Evolutionary conservation across 2,329 filamentous ascomycete species (phyloP).

Genomic region (Colletotrichum navitas): DNA sequence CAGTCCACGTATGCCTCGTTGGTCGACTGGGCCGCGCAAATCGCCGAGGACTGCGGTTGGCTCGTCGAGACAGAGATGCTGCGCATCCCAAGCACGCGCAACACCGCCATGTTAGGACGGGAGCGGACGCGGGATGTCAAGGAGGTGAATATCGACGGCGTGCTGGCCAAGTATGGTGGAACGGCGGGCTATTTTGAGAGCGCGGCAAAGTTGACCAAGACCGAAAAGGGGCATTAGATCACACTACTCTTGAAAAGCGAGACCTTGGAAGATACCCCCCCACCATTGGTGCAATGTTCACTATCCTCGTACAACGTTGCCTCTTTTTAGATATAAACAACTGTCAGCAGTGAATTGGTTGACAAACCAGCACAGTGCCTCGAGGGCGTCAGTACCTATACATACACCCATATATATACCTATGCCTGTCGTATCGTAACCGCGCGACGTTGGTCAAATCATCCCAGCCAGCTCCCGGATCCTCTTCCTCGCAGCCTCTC

Average conservation of each 20-base stretch:
- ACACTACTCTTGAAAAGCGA: background rate
- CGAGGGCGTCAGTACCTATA: background rate
- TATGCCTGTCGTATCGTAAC: background rate
- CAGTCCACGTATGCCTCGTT: constrained; percentile 86
- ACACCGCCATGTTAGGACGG: constrained; percentile 83
- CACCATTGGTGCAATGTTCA: background rate
- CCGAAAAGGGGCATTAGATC: constrained; percentile 54
- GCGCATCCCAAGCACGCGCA: constrained; percentile 92
- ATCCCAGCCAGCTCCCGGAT: constrained; percentile 49
- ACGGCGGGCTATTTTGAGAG: constrained; percentile 69
- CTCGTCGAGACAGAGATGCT: constrained; percentile 85
- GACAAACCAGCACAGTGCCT: background rate
- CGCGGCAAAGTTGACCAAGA: constrained; percentile 71
- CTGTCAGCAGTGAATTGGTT: background rate
- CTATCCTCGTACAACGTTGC: background rate
- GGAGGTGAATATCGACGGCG: constrained; percentile 55
- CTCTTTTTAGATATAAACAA: no score
- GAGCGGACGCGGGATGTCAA: constrained; percentile 48
- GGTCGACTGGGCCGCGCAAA: constrained; percentile 79
- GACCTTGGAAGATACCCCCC: background rate
- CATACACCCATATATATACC: background rate
- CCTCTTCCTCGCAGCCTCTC: constrained; percentile 52
- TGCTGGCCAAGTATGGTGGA: constrained; percentile 67
- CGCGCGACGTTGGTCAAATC: constrained; percentile 22
- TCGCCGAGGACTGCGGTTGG: constrained; percentile 81